Evolutionary conservation across 2,329 filamentous ascomycete species (phyloP), one percentile per base, ranked within the genome.

Genomic region (Diaporthe caulivora): DNA sequence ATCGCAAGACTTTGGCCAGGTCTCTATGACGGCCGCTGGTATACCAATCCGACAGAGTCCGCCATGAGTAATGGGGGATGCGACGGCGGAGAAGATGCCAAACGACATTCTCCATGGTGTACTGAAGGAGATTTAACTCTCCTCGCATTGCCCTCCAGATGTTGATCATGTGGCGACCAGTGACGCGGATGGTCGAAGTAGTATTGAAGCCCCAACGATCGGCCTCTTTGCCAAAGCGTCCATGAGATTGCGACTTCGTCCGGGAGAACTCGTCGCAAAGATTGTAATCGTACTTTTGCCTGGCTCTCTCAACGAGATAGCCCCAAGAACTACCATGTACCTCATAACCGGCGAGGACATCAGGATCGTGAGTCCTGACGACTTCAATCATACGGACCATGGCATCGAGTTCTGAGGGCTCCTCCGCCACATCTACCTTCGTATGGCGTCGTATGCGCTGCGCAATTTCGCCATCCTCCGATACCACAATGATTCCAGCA

Each of bases 261-360:
- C 97, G 90, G 0, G 95, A 97, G 75, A 99, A 91, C 79, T 98
- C 95, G 76, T 97, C 94, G 77, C 94, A 97, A 4, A 99, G 87
- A 78, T 98, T 92, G 81, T 94, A 97, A 75, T 97, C 95, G 78
- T 96, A 98, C 80, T 95, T 94, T 75, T 93, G 83, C 40, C 93
- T 89, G 17, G 96, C 95, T 68, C 97, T 91, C 83, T 99, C 96
- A 64, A 98, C 96, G 49, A 99, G 83, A 81, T 97, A 99, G 1
- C 97, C 97, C 97, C 97, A 99, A 0, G 95, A 98, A 73, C 91
- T 89, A 70, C 95, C 94, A 79, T 98, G 95, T 0, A 98, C 95
- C 82, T 99, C 97, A 78, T 97, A 99, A 0, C 97, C 97, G 0
- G 95, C 97, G 54, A 99, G 86, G 37, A 99, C 94, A 79, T 99